These are phyloP conservation scores for Pestalotiopsis sp. DNA, from an alignment of 2,329 filamentous ascomycete genomes.

Conservation along the genomic window DNA sequence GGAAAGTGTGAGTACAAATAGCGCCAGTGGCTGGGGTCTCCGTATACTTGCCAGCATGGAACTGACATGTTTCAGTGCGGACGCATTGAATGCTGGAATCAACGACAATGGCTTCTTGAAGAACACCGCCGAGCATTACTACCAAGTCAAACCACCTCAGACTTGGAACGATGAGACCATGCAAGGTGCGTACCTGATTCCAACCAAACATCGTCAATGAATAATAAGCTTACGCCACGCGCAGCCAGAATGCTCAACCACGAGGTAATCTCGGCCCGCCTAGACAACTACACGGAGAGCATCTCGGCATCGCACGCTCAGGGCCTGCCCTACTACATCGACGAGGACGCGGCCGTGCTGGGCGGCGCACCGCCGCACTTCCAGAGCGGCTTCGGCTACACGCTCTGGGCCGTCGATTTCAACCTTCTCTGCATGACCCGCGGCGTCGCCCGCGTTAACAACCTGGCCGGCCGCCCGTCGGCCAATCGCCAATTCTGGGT, in stretches of 20 bases:
- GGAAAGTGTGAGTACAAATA: slow-evolving; percentile 1
- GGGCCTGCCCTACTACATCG: slow-evolving; percentile 9
- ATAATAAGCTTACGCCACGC: not conserved
- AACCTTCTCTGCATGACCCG: slow-evolving; percentile 20
- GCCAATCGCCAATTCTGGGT: slow-evolving; percentile 19
- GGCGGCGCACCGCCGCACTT: slow-evolving; percentile 13
- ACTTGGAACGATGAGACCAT: not conserved
- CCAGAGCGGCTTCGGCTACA: slow-evolving; percentile 32
- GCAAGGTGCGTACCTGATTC: slow-evolving; percentile 2
- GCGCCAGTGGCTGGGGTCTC: no score
- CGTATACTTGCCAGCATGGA: not conserved
- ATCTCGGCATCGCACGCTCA: not conserved
- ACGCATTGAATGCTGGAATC: slow-evolving; percentile 5
- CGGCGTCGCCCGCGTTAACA: slow-evolving; percentile 18
- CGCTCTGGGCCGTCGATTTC: slow-evolving; percentile 37
- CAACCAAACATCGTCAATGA: not conserved
- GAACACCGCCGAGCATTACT: slow-evolving; percentile 12
- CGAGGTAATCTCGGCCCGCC: not conserved
- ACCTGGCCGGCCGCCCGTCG: slow-evolving; percentile 16
- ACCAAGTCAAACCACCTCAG: slow-evolving; percentile 9
- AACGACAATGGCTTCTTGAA: slow-evolving; percentile 10
- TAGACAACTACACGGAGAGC: not conserved
- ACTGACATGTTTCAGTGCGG: not conserved
- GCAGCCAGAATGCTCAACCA: slow-evolving; percentile 12
- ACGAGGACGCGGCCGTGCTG: slow-evolving; percentile 8